A percentile compares a stretch with the other conserved stretches of the same genome.
These are phyloP conservation scores for Exophiala xenobiotica DNA, from an alignment of 2,329 filamentous ascomycete genomes.

Conservation along the genomic window DNA sequence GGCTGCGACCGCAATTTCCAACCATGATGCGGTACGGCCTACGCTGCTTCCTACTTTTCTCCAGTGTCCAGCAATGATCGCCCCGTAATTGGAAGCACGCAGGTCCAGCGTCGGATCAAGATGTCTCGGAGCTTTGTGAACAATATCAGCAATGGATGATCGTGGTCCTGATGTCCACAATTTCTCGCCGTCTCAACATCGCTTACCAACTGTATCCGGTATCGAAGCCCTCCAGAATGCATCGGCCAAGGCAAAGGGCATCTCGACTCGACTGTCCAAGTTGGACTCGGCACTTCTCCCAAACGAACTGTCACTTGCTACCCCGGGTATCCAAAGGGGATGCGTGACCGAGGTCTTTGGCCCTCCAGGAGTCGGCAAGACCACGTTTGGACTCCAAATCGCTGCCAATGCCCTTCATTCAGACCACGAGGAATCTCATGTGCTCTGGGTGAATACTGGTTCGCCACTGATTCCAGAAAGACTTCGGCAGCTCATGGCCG, in stretches of 20 bases:
- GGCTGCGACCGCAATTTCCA: too few relatives aligned
- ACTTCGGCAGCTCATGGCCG: slow-evolving; percentile 48
- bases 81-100: neutral
- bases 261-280: slow-evolving; percentile 57
- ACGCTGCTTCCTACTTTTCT: neutral
- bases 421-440: slow-evolving; percentile 50
- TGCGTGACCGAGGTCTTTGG: slow-evolving; percentile 87
- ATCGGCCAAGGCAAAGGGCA: slow-evolving; percentile 30
- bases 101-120: too few relatives aligned
- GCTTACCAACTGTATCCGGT: slow-evolving; percentile 73
- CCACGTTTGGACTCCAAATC: slow-evolving; percentile 71
- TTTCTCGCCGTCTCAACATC: slow-evolving; percentile 53
- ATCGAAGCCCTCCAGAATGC: slow-evolving; percentile 61
- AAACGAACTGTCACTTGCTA: slow-evolving; percentile 4
- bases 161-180: slow-evolving; percentile 55
- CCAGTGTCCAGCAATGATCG: neutral
- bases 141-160: slow-evolving; percentile 53
- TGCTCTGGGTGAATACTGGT: slow-evolving; percentile 72
- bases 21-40: too few relatives aligned
- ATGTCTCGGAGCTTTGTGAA: slow-evolving; percentile 7
- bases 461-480: slow-evolving; percentile 50
- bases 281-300: slow-evolving; percentile 52
- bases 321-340: slow-evolving; percentile 53
- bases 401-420: slow-evolving; percentile 62
- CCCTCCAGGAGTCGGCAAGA: slow-evolving; percentile 82